A percentile compares a stretch with the other conserved stretches of the same genome.
phyloP scores from a whole-genome alignment of 2,329 filamentous ascomycete genomes.

The Simplicillium aogashimaense region DNA sequence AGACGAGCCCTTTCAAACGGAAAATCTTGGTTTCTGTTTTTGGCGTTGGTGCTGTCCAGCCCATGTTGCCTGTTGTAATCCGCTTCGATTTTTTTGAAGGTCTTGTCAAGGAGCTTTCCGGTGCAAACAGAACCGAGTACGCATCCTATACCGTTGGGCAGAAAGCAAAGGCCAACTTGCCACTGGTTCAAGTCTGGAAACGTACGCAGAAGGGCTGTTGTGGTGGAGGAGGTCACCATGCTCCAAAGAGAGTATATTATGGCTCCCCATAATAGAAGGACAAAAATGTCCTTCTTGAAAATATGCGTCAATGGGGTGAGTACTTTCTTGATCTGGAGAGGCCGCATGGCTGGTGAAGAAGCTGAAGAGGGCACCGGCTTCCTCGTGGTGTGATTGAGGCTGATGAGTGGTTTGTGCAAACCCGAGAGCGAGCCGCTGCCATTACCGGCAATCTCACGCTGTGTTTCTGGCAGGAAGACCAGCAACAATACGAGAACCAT shows the following conservation, averaged over 20 bases:
- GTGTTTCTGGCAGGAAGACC: constrained; percentile 45
- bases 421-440: constrained; percentile 21
- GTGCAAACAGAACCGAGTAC: constrained; percentile 30
- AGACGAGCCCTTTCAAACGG: constrained; percentile 42
- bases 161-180: constrained; percentile 41
- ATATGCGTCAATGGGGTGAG: constrained; percentile 29
- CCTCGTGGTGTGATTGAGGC: constrained; percentile 22
- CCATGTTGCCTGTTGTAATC: constrained; percentile 41
- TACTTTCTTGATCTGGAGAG: constrained; percentile 18
- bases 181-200: constrained; percentile 52
- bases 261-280: constrained; percentile 36
- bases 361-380: constrained; percentile 16
- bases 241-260: constrained; percentile 34
- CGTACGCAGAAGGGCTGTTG: constrained; percentile 29
- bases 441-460: constrained; percentile 38
- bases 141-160: constrained; percentile 39
- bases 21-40: constrained; percentile 24
- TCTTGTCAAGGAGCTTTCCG: constrained; percentile 51
- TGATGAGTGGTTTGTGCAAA: constrained; percentile 15
- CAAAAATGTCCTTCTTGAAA: constrained; percentile 28
- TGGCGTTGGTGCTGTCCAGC: constrained; percentile 16
- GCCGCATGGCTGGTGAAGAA: constrained; percentile 2
- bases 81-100: constrained; percentile 53
- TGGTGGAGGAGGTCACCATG: constrained; percentile 37
- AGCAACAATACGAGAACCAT: constrained; percentile 31